Evolutionary conservation across 1,284 basidiomycete species (phyloP).

Genomic region (Austroboletus olivaceoglutinosus): DNA sequence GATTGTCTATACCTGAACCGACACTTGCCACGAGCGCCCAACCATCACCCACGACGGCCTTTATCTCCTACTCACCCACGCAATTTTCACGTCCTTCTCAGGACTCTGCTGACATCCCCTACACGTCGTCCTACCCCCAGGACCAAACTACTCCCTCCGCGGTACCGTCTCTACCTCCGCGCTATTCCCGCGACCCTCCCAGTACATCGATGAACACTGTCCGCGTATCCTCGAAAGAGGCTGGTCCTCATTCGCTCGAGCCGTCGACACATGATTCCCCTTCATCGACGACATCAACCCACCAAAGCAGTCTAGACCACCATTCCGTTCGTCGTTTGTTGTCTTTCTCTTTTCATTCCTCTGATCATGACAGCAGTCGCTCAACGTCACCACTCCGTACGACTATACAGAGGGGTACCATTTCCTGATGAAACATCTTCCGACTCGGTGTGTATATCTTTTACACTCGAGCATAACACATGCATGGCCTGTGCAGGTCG

Average conservation of each 20-base stretch:
- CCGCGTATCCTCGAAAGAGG: constrained; percentile 24
- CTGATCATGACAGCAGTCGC: constrained; percentile 44
- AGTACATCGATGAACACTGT: constrained; percentile 22
- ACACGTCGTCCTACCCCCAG: constrained; percentile 32
- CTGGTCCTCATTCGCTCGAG: constrained; percentile 31
- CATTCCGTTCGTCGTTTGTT: constrained; percentile 22
- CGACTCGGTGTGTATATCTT: constrained; percentile 63
- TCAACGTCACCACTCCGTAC: constrained; percentile 82
- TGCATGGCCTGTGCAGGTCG: constrained; percentile 40
- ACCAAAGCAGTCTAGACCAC: constrained; percentile 24
- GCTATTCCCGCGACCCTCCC: constrained; percentile 47
- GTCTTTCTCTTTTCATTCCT: not conserved
- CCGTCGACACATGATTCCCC: constrained; percentile 40
- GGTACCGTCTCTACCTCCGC: constrained; percentile 46
- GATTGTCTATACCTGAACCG: constrained; percentile 43
- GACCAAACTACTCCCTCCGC: constrained; percentile 23
- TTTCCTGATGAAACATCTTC: constrained; percentile 89
- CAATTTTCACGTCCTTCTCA: constrained; percentile 49
- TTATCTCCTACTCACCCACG: constrained; percentile 35
- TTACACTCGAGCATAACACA: constrained; percentile 30
- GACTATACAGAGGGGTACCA: constrained; percentile 95
- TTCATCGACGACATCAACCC: constrained; percentile 40
- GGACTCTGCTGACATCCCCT: constrained; percentile 34
- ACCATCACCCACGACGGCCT: constrained; percentile 35
- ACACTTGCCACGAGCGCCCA: constrained; percentile 29